These are phyloP conservation scores for Curvularia spicifera DNA, from an alignment of 2,329 filamentous ascomycete species.

Conservation along the genomic window DNA sequence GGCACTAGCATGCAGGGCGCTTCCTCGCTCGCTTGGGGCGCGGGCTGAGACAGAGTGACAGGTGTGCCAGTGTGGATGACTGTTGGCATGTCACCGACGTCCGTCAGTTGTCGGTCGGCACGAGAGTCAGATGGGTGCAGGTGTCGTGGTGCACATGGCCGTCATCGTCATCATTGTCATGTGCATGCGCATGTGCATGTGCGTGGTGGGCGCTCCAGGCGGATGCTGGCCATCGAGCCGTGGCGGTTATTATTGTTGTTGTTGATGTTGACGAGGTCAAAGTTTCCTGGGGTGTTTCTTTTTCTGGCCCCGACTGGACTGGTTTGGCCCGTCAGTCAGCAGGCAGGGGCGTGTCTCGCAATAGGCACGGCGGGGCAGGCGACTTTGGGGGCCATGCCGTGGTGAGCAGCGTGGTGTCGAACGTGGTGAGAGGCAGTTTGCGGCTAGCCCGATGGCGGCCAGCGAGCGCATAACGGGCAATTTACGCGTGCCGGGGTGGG, in stretches of 20 bases:
- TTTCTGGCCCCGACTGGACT: neutral
- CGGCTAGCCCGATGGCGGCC: neutral
- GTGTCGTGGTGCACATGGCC: neutral
- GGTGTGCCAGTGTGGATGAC: slow-evolving; percentile 1
- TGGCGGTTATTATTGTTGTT: neutral
- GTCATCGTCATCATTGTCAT: neutral
- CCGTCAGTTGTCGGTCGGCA: neutral
- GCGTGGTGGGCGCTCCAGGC: neutral
- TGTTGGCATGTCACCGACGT: neutral
- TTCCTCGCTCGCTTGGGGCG: slow-evolving; percentile 23
- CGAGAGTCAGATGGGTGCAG: neutral
- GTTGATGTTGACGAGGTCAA: neutral
- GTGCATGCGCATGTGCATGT: neutral
- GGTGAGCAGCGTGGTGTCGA: too few species aligned
- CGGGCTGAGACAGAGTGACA: slow-evolving; percentile 26
- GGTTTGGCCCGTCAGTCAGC: neutral
- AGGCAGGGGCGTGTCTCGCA: neutral
- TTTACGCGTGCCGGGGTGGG: slow-evolving; percentile 35
- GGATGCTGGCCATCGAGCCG: neutral
- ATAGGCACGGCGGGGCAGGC: neutral
- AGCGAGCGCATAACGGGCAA: slow-evolving; percentile 36
- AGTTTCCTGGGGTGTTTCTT: neutral
- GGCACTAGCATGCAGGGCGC: slow-evolving; percentile 24
- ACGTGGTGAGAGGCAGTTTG: neutral
- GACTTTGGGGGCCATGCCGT: too few species aligned